phyloP scores from a whole-genome alignment of 495 filamentous ascomycete genomes.

The Pyronema omphalodes region DNA sequence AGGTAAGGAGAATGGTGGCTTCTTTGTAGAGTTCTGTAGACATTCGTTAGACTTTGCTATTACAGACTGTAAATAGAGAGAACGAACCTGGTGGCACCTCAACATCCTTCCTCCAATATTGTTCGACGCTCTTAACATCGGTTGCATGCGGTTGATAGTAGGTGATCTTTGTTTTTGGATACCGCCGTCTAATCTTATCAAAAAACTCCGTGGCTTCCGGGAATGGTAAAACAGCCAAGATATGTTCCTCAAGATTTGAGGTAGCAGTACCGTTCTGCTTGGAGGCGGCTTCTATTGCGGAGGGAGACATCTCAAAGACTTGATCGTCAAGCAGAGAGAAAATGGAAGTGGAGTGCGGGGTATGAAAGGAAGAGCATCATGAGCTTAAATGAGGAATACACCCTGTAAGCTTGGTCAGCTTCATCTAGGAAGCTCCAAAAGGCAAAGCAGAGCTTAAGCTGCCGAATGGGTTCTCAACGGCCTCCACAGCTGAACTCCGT shows the following conservation, averaged over 20 bases:
- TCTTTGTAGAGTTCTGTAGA: slow-evolving; percentile 34
- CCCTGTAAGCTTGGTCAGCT: too few relatives aligned
- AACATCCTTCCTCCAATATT: neutral
- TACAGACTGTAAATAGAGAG: neutral
- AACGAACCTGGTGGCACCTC: neutral
- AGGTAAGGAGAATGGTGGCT: slow-evolving; percentile 47
- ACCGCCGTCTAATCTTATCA: slow-evolving; percentile 23
- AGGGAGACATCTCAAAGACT: too few relatives aligned
- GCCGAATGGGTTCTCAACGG: too few relatives aligned
- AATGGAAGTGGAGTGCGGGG: too few relatives aligned
- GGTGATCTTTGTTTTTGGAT: slow-evolving; percentile 27
- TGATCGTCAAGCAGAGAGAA: too few relatives aligned
- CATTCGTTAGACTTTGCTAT: neutral
- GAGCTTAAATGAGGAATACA: too few relatives aligned
- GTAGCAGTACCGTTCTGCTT: too few relatives aligned
- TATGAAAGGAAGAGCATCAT: too few relatives aligned
- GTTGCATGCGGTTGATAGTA: slow-evolving; percentile 12
- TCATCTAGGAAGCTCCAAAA: too few relatives aligned
- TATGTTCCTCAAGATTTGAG: neutral
- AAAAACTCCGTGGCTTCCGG: slow-evolving; percentile 21
- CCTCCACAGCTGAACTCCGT: too few relatives aligned
- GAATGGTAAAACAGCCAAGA: slow-evolving; percentile 28
- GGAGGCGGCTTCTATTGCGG: too few relatives aligned
- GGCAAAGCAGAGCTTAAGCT: too few relatives aligned
- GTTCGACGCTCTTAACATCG: slow-evolving; percentile 1